Base-by-base conservation (phyloP, 768 basidiomycete species). In the Mycena vulgaris region DNA sequence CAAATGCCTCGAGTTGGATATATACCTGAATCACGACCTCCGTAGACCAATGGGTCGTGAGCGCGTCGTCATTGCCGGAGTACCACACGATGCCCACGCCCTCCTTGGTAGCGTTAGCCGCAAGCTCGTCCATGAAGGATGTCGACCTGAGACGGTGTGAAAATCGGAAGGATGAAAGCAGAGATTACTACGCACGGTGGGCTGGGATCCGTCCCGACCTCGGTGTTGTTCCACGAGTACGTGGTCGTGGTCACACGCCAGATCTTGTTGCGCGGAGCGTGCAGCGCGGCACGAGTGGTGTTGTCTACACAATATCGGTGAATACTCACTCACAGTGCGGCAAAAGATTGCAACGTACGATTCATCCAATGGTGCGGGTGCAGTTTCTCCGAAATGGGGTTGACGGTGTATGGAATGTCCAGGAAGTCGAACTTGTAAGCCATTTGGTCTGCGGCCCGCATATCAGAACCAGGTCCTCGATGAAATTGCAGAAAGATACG, bases 191-290 rank as follows among this genome's bases (percentile, higher is more conserved):
- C 56, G 40, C 14, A 58, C 60, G 60, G 60, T 9, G 60, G 60
- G 47, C 60, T 61, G 7, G 60, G 60, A 37, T 61, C 60, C 23
- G 60, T 49, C 28, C 60, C 60, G 17, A 35, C 23, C 47, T 35
- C 47, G 33, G 37, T 33, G 33, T 61, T 61, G 14, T 47, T 47
- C 60, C 60, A 61, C 30, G 60, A 19, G 33, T 49, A 61, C 7
- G 53, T 65, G 14, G 23, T 63, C 14, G 60, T 49, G 16, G 60
- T 61, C 11, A 61, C 60, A 6, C 31, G 31, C 86, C 86, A 88
- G 58, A 87, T 75, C 72, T 63, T 63, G 37, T 86, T 91, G 10
- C 83, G 86, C 5, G 92, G 92, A 2, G 92, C 92, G 77, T 93
- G 92, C 21, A 93, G 76, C 0, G 92, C 92, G 30, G 84, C 79